These are phyloP conservation scores for Pestalotiopsis sp. DNA, from an alignment of 2,329 filamentous ascomycete genomes.

Conservation along the genomic window DNA sequence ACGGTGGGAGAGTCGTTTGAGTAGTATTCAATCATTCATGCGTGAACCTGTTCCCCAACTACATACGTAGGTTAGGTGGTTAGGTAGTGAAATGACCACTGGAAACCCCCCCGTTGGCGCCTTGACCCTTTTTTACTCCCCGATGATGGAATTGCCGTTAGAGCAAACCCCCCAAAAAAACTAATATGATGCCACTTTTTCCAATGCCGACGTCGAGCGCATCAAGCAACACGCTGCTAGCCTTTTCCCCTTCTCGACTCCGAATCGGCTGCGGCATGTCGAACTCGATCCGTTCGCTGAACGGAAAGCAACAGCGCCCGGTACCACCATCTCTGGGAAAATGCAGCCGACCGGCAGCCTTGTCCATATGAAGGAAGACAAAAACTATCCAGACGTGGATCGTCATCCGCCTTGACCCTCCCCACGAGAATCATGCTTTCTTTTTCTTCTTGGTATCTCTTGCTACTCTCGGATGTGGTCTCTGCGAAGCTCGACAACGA, in stretches of 20 bases:
- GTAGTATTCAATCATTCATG: background rate
- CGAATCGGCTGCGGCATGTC: background rate
- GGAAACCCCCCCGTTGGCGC: background rate
- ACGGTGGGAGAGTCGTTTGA: background rate
- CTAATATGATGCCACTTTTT: background rate
- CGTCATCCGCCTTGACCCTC: slow-evolving; percentile 12
- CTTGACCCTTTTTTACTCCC: background rate
- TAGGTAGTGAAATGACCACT: background rate
- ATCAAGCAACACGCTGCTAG: background rate
- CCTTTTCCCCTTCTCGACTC: background rate
- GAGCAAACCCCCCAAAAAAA: background rate
- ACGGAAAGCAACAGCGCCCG: background rate
- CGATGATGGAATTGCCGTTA: background rate
- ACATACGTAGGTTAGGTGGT: no score
- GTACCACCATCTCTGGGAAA: background rate
- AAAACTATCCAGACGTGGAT: slow-evolving; percentile 15
- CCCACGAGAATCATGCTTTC: background rate
- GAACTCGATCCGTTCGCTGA: background rate
- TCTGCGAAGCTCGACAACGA: slow-evolving; percentile 19
- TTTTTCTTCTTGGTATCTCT: slow-evolving; percentile 12
- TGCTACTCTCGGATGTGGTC: slow-evolving; percentile 21
- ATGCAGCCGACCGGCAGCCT: slow-evolving; percentile 30
- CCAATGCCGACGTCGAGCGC: background rate
- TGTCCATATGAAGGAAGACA: slow-evolving; percentile 24
- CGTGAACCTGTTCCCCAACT: background rate